phyloP scores from a whole-genome alignment of 345 rosid species.

The Theobroma cacao region DNA sequence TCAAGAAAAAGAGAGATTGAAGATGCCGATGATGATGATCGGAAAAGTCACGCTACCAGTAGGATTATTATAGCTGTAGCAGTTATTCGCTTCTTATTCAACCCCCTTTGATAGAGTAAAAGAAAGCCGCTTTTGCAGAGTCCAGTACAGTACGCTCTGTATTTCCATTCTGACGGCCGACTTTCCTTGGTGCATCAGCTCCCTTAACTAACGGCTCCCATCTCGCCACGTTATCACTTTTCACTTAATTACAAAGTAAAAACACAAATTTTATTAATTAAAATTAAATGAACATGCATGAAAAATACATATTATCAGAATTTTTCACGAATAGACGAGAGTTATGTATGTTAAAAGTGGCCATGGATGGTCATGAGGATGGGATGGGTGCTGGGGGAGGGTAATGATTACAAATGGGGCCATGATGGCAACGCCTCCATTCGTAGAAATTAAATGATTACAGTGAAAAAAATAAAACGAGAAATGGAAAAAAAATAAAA shows the following conservation, averaged over 20 bases:
- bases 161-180: slow-evolving; percentile 24
- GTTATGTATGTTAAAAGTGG: neutral
- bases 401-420: slow-evolving; percentile 50
- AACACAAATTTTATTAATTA: too few relatives aligned
- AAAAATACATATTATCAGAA: too few relatives aligned
- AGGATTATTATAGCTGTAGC: neutral
- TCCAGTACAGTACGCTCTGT: neutral
- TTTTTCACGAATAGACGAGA: neutral
- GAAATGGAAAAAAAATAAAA: neutral
- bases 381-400: neutral
- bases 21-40: neutral
- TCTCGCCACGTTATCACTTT: slow-evolving; percentile 19
- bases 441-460: slow-evolving; percentile 18
- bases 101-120: neutral
- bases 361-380: neutral
- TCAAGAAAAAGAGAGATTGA: neutral
- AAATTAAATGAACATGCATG: too few relatives aligned
- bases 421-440: slow-evolving; percentile 32
- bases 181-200: slow-evolving; percentile 21
- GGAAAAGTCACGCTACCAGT: slow-evolving; percentile 18
- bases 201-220: neutral
- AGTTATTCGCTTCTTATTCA: neutral
- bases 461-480: neutral
- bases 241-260: neutral
- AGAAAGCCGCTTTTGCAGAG: slow-evolving; percentile 19